These are phyloP conservation scores for Suhomyces yuchorum DNA, from an alignment of 1,139 yeast genomes.

Conservation along the genomic window DNA sequence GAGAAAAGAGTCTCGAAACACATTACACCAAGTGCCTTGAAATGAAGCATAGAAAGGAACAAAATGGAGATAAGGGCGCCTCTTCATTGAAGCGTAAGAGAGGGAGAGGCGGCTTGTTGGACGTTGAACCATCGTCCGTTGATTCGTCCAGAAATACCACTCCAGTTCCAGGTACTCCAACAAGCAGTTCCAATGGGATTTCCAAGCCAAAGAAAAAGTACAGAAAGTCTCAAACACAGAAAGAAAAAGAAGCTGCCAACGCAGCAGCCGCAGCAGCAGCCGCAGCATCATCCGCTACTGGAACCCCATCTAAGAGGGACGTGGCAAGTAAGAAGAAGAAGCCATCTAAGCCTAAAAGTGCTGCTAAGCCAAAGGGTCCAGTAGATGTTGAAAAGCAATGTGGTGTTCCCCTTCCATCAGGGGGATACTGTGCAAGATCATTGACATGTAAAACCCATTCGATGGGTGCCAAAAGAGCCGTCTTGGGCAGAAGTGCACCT, in stretches of 20 bases:
- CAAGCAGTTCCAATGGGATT: conserved; percentile 21
- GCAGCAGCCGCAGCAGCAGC: conserved; percentile 51
- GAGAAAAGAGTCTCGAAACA: conserved; percentile 44
- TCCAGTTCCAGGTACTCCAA: conserved; percentile 36
- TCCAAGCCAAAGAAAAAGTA: conserved; percentile 46
- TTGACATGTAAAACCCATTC: conserved; percentile 96
- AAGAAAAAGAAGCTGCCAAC: conserved; percentile 51
- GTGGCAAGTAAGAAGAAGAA: conserved; percentile 35
- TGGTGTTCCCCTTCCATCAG: conserved; percentile 91
- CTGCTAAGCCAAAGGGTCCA: conserved; percentile 71
- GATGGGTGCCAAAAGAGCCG: conserved; percentile 97
- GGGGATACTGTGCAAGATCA: conserved; percentile 92
- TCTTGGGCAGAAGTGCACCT: conserved; percentile 88
- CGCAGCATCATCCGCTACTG: conserved; percentile 40
- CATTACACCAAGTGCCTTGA: conserved; percentile 54
- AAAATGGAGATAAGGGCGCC: conserved; percentile 20
- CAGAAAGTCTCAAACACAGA: conserved; percentile 47
- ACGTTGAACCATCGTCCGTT: conserved; percentile 43
- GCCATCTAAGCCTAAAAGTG: conserved; percentile 52
- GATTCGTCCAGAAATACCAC: conserved; percentile 46
- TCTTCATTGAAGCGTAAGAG: conserved; percentile 35
- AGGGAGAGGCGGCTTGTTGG: conserved; percentile 31
- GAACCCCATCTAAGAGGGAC: conserved; percentile 14
- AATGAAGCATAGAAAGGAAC: conserved; percentile 44
- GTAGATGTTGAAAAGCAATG: conserved; percentile 95